These are phyloP conservation scores for Pichia paraexigua DNA, from an alignment of 805 yeast genomes.

Conservation along the genomic window DNA sequence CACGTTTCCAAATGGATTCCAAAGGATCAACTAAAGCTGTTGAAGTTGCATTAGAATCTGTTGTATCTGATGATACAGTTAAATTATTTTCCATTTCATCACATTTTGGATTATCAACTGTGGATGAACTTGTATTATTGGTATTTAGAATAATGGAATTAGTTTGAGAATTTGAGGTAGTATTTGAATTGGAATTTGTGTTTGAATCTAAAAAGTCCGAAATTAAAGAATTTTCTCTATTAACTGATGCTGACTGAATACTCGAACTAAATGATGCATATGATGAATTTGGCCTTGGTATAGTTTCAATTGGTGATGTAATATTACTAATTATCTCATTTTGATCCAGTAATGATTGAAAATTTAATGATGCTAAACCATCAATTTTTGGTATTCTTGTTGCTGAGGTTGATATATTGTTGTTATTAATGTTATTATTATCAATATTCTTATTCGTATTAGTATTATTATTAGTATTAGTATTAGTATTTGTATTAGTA, in stretches of 20 bases:
- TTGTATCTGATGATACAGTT: not conserved
- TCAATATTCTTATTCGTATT: too few species aligned
- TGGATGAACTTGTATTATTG: not conserved
- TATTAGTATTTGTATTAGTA: too few species aligned
- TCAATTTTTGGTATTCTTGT: not conserved
- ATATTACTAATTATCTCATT: not conserved
- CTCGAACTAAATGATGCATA: not conserved
- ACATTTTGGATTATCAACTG: not conserved
- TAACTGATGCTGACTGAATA: not conserved
- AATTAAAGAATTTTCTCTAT: not conserved
- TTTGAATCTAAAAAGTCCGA: not conserved
- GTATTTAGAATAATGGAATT: not conserved
- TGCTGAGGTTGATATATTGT: not conserved
- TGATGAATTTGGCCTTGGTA: constrained; percentile 1
- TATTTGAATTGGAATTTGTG: not conserved
- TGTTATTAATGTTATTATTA: not conserved
- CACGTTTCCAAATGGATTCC: constrained; percentile 15
- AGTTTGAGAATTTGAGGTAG: not conserved
- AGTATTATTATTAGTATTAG: too few species aligned
- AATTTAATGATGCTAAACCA: not conserved
- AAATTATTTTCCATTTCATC: not conserved
- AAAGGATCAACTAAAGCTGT: constrained; percentile 12
- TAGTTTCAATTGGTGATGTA: constrained; percentile 1
- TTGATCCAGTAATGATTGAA: not conserved
- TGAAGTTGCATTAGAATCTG: not conserved